A percentile compares a stretch with the other conserved stretches of the same genome.
These are phyloP conservation scores for Myxozyma melibiosi DNA, from an alignment of 805 yeast species.

Conservation along the genomic window DNA sequence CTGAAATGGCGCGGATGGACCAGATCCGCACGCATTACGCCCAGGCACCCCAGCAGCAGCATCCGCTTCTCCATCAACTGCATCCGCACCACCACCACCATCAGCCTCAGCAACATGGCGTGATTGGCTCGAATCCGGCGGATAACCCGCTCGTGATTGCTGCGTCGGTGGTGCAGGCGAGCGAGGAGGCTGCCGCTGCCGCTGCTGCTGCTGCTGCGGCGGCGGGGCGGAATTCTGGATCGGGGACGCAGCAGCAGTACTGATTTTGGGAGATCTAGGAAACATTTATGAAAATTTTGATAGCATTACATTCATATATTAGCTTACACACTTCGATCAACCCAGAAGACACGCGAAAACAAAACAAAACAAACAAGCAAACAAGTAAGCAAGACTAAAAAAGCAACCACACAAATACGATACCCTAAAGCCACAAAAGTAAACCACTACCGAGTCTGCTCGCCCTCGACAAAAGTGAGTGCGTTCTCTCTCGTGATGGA, in stretches of 20 bases:
- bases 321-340: neutral
- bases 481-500: slow-evolving; percentile 76
- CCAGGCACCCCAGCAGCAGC: neutral
- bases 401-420: neutral
- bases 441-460: slow-evolving; percentile 21
- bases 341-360: neutral
- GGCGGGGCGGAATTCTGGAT: neutral
- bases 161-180: slow-evolving; percentile 6
- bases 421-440: neutral
- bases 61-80: neutral
- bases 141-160: slow-evolving; percentile 5
- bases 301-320: too few relatives aligned
- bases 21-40: neutral
- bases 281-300: too few relatives aligned
- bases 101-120: neutral
- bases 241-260: neutral
- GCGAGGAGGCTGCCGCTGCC: neutral
- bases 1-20: slow-evolving; percentile 24
- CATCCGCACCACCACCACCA: neutral
- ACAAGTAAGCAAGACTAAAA: neutral
- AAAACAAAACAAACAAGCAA: neutral
- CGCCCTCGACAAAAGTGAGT: slow-evolving; percentile 67
- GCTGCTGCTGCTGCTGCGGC: neutral
- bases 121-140: neutral
- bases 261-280: too few relatives aligned